These are phyloP conservation scores for Rubia occidens DNA, from an alignment of 305 asterid species.

Conservation along the genomic window DNA sequence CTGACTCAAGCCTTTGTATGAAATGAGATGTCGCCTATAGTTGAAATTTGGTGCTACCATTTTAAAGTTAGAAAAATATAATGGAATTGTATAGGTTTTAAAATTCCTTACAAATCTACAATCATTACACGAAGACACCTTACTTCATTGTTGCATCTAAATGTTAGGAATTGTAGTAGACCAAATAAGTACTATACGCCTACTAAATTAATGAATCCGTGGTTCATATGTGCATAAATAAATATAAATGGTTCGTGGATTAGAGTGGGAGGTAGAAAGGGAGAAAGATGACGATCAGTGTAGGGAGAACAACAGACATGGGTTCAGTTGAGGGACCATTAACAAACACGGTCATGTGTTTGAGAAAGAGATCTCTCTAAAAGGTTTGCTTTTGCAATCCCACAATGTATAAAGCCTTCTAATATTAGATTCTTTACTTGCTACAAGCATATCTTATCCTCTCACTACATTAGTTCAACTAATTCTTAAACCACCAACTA, in stretches of 20 bases:
- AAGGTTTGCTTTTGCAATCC: conserved; percentile 26
- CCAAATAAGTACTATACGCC: conserved; percentile 1
- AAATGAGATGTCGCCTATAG: too few relatives aligned
- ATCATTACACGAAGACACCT: background rate
- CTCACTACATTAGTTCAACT: background rate
- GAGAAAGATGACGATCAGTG: conserved; percentile 41
- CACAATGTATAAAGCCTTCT: conserved; percentile 24
- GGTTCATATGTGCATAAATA: conserved; percentile 25
- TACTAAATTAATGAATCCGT: conserved; percentile 6
- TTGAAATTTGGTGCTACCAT: too few relatives aligned
- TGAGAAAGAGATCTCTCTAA: conserved; percentile 22
- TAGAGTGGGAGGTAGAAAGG: conserved; percentile 4
- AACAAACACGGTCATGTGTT: conserved; percentile 6
- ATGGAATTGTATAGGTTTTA: too few relatives aligned
- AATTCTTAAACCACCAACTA: background rate
- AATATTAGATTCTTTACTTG: conserved; percentile 23
- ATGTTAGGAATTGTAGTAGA: background rate
- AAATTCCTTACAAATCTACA: background rate
- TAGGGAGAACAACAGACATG: conserved; percentile 74
- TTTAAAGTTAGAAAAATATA: too few relatives aligned
- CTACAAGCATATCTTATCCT: conserved; percentile 2
- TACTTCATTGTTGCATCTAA: conserved; percentile 5
- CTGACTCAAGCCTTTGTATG: too few relatives aligned
- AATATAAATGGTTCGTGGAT: conserved; percentile 19
- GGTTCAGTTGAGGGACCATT: conserved; percentile 38